These are phyloP conservation scores for Kalanchoe fedtschenkoi DNA, from an alignment of 164 flowering plant genomes.

Conservation along the genomic window DNA sequence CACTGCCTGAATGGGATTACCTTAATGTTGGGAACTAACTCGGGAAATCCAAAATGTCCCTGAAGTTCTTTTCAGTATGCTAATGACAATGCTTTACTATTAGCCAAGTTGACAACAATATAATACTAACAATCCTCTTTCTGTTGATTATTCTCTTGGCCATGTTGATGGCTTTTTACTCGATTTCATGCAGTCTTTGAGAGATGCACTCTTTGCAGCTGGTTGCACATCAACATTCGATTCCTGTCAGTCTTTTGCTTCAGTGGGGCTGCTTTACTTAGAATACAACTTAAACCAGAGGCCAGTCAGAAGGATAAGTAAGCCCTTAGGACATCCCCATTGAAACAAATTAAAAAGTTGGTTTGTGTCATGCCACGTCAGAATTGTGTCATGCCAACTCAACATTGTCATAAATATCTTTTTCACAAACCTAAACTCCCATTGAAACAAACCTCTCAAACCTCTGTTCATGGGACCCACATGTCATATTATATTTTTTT, in stretches of 20 bases:
- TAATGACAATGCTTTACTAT: constrained; percentile 76
- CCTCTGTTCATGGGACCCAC: no score
- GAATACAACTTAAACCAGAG: neutral
- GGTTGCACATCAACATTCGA: neutral
- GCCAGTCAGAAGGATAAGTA: constrained; percentile 2
- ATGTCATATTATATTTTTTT: no score
- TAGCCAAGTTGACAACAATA: constrained; percentile 47
- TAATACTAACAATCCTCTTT: neutral
- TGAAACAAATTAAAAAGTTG: no score
- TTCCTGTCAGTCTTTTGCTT: constrained; percentile 1
- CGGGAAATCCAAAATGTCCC: constrained; percentile 75
- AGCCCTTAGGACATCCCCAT: neutral
- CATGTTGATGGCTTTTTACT: neutral
- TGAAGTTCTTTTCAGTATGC: constrained; percentile 79
- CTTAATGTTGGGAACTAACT: constrained; percentile 44
- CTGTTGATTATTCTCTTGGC: neutral
- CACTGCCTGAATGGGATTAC: neutral
- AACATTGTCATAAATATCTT: no score
- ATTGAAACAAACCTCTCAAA: no score
- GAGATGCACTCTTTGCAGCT: constrained; percentile 1
- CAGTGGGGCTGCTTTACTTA: neutral
- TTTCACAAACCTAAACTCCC: no score
- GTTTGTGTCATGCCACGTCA: no score
- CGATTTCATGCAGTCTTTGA: constrained; percentile 2
- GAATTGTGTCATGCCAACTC: no score